Percentiles rank a stretch among this genome's conserved stretches.
Evolutionary conservation across 208 protist genomes (phyloP).

Genomic region (Trypanosoma scelopori): DNA sequence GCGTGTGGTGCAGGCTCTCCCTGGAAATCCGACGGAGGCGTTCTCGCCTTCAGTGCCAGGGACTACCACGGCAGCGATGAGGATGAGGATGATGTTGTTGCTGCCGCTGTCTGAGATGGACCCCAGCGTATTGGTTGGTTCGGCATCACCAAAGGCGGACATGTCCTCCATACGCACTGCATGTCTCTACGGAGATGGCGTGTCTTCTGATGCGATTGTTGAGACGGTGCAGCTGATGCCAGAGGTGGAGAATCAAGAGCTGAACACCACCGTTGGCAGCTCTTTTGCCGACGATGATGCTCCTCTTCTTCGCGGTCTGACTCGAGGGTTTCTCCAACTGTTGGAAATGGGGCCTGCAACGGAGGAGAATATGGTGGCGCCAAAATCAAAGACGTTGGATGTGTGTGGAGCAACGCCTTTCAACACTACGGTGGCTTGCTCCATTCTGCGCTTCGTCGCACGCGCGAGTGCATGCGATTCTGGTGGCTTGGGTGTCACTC

Average conservation of each 20-base stretch:
- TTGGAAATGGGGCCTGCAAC: background rate
- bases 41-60: too few species aligned
- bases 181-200: background rate
- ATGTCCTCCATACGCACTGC: background rate
- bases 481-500: background rate
- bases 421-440: background rate
- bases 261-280: too few species aligned
- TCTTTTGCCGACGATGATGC: background rate
- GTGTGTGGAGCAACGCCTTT: background rate
- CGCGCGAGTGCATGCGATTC: background rate
- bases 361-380: background rate
- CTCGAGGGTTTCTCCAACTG: background rate
- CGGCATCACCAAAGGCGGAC: too few species aligned
- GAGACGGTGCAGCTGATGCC: background rate
- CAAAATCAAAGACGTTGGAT: background rate
- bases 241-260: background rate
- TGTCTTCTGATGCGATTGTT: background rate
- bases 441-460: slow-evolving; percentile 1
- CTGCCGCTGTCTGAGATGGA: background rate
- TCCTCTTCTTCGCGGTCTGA: background rate
- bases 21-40: background rate
- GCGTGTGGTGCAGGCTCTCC: slow-evolving; percentile 6
- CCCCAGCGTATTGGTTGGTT: background rate
- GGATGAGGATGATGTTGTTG: background rate
- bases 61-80: background rate